Evolutionary conservation across 345 rosid genomes (phyloP), one percentile per base, ranked within the genome.

Genomic region (Aquilaria sinensis): DNA sequence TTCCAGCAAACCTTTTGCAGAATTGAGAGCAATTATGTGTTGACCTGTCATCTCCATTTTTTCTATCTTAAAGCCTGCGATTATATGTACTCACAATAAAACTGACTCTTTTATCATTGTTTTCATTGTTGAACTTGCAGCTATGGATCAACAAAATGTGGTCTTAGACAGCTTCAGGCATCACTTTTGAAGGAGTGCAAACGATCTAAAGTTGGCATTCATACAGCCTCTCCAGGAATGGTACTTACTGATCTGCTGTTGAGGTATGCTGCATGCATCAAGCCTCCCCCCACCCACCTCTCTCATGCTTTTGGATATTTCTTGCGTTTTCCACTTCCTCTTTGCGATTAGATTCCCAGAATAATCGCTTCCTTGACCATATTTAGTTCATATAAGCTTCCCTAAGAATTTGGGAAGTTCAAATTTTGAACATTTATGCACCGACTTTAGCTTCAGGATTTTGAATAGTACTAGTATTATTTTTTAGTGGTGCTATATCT

Each of bases 191-290:
- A 88, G 80, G 96, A 93, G 80, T 74, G 85, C 69, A 88, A 79
- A 69, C 75, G 83, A 72, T 79, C 92, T n/a, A 88, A 88, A 57
- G 94, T 93, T 3, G 97, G 97, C 31, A 70, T 90, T 32, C 98
- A 93, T 70, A 93, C 92, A 2, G 97, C 98, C 60, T 93, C 98
- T 34, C 98, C 97, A 0, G 97, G 98, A 68, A 93, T 93, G 97
- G 98, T 93, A 69, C 89, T 93, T 43, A 93, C 97, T 1, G 98
- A 93, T 37, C 77, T 93, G 62, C 96, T 93, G 62, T 74, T 88
- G 66, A 93, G 98, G 97, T 90, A 77, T 48, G 37, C 49, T 16
- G 10, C 37, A 2, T 5, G 6, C 52, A 32, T 70, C 32, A 6
- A 58, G 34, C 43, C 33, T 50, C 48, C 30, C 54, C 9, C 12